Conservation (phyloP, 768 basidiomycete genomes). For the Auriscalpium orientale region DNA sequence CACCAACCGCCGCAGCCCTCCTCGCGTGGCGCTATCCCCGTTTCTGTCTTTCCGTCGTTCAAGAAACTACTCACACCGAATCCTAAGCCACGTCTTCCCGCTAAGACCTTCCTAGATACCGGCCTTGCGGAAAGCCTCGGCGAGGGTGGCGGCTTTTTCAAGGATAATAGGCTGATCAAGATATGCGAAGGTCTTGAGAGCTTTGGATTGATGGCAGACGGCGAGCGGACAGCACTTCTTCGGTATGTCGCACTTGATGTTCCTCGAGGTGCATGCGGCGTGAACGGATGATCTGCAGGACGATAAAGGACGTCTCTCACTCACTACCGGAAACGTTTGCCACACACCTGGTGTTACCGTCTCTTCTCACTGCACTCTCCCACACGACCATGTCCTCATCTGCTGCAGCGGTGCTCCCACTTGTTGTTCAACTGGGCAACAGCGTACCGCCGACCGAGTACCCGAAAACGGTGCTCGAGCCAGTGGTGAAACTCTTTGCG, state of each 20-base stretch:
- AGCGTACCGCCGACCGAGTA: slow-evolving; percentile 69
- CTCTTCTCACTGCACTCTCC: slow-evolving; percentile 64
- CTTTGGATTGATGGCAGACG: slow-evolving; percentile 74
- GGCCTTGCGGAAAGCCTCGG: slow-evolving; percentile 64
- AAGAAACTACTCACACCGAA: slow-evolving; percentile 89
- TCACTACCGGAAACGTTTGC: slow-evolving; percentile 85
- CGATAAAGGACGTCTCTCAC: slow-evolving; percentile 68
- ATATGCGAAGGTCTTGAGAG: slow-evolving; percentile 81
- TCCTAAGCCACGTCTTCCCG: slow-evolving; percentile 67
- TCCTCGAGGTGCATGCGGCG: too few species aligned
- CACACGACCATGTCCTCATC: slow-evolving; percentile 64
- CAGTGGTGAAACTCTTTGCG: slow-evolving; percentile 76
- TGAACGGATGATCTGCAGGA: slow-evolving; percentile 31
- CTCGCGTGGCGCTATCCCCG: slow-evolving; percentile 71
- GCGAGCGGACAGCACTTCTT: slow-evolving; percentile 68
- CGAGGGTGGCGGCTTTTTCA: slow-evolving; percentile 70
- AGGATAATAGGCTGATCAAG: slow-evolving; percentile 72
- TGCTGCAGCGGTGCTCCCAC: slow-evolving; percentile 70
- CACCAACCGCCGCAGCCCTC: slow-evolving; percentile 75
- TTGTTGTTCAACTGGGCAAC: slow-evolving; percentile 76
- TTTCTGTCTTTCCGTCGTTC: slow-evolving; percentile 66
- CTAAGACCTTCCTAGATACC: slow-evolving; percentile 69
- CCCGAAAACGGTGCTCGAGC: slow-evolving; percentile 54
- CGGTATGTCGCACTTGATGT: slow-evolving; percentile 34
- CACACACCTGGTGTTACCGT: slow-evolving; percentile 80